Evolutionary conservation across 192 early-diverging fungal species (phyloP), one percentile per base, ranked within the genome.

Genomic region (Thamnidium elegans): DNA sequence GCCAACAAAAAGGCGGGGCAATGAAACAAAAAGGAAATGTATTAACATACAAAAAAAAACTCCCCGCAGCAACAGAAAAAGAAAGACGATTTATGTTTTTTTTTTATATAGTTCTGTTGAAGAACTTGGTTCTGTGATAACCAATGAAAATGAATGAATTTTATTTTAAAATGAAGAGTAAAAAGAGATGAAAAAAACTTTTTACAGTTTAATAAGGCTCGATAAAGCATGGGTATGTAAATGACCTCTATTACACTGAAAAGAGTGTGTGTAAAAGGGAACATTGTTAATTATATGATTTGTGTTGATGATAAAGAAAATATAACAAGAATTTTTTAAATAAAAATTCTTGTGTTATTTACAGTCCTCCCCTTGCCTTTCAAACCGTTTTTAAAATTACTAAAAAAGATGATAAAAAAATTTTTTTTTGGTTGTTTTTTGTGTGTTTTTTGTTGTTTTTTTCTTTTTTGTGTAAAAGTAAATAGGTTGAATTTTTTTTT

Each of bases 361-460:
- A 63, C 61, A 63, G 32, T 63, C 61, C 45, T 63, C 32, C 61
- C 61, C 61, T 50, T 45, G 43, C 58, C 54, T 39, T 39, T 39
- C 36, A 39, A 55, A 30, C 54, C 34, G 21, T 53, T 34, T 54
- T 53, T 30, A 52, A 20, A 15, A 32, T 15, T 30, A 55, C 15
- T 32, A n/a, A 55, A 53, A 30, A 31, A 36, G 14, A 36, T 43
- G 42, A 30, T 47, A 62, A 31, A 15, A 43, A 26, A 11, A 17
- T 9, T 50, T 34, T 30, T 47, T 61, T 61, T 15, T 61, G n/a
- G 8, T 62, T 48, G 32, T 63, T 43, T 50, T 63, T 63, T 50
- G 20, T 1, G 21, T 10, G 10, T 21, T 48, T 23, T 62, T 46
- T 62, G 20, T 23, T 62, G 13, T 10, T 11, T 0, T 23, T 62